Evolutionary conservation across 2,329 filamentous ascomycete species (phyloP).

Genomic region (Penicillium fuscoglaucum): DNA sequence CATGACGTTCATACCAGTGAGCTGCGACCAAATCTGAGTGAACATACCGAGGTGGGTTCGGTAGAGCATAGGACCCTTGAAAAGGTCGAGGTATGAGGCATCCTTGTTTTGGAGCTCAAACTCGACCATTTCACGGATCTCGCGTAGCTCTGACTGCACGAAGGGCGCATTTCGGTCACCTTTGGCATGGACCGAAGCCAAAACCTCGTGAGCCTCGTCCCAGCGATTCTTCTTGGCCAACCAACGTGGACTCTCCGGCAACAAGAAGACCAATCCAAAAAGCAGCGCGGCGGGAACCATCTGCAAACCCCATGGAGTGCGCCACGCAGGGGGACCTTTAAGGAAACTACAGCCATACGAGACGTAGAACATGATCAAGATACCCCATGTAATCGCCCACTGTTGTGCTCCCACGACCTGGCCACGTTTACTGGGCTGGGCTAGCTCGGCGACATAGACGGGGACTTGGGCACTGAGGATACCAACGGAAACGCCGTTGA

Average conservation of each 20-base stretch:
- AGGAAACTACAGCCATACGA: constrained; percentile 63
- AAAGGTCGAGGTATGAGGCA: constrained; percentile 69
- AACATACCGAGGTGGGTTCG: constrained; percentile 71
- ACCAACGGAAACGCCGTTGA: constrained; percentile 72
- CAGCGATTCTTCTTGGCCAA: constrained; percentile 62
- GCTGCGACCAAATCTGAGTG: constrained; percentile 72
- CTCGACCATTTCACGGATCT: constrained; percentile 71
- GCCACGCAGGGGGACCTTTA: constrained; percentile 58
- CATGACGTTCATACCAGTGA: constrained; percentile 76
- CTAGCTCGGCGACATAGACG: constrained; percentile 69
- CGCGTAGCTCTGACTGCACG: constrained; percentile 67
- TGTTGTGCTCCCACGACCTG: constrained; percentile 71
- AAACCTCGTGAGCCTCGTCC: constrained; percentile 53
- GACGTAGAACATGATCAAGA: constrained; percentile 69
- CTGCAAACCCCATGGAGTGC: constrained; percentile 66
- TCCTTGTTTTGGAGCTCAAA: constrained; percentile 71
- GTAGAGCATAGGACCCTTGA: constrained; percentile 72
- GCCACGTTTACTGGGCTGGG: constrained; percentile 55
- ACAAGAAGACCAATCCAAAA: constrained; percentile 52
- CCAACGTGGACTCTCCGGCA: constrained; percentile 64
- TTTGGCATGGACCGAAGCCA: constrained; percentile 61
- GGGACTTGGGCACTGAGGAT: constrained; percentile 72
- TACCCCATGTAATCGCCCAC: constrained; percentile 72
- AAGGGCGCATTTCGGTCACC: constrained; percentile 65
- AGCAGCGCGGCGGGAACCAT: constrained; percentile 62